Evolutionary conservation across 202 grass and related monocot species (phyloP).

Genomic region (Brachypodium distachyon): DNA sequence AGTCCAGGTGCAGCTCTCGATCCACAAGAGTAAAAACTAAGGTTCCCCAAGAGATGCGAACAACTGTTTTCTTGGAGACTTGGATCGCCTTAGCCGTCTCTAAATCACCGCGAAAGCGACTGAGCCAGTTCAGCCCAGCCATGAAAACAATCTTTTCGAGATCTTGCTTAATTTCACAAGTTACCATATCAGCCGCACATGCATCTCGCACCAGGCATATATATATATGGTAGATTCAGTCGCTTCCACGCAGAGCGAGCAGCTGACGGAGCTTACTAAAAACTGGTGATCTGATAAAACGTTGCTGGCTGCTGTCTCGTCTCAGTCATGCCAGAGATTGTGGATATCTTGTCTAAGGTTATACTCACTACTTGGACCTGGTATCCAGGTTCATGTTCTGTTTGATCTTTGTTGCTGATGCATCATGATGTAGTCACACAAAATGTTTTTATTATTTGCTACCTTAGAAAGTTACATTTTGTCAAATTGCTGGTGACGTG

Average conservation of each 20-base stretch:
- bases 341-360: neutral
- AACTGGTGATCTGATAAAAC: too few relatives aligned
- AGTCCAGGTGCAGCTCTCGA: constrained; percentile 14
- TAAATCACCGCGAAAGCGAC: neutral
- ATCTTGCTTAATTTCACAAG: neutral
- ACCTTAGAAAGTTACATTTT: neutral
- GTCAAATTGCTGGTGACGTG: neutral
- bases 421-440: neutral
- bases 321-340: neutral
- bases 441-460: neutral
- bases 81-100: neutral
- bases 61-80: neutral
- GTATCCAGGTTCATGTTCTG: neutral
- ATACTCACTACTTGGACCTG: neutral
- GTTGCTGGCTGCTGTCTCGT: neutral
- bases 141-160: neutral
- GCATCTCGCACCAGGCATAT: too few relatives aligned
- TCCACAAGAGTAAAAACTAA: neutral
- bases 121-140: neutral
- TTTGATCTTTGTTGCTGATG: neutral
- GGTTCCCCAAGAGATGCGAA: neutral
- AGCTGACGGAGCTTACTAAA: neutral
- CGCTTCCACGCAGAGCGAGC: neutral
- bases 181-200: neutral
- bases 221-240: too few relatives aligned